These are phyloP conservation scores for Metschnikowia kofuensis DNA, from an alignment of 805 yeast genomes.

Conservation along the genomic window DNA sequence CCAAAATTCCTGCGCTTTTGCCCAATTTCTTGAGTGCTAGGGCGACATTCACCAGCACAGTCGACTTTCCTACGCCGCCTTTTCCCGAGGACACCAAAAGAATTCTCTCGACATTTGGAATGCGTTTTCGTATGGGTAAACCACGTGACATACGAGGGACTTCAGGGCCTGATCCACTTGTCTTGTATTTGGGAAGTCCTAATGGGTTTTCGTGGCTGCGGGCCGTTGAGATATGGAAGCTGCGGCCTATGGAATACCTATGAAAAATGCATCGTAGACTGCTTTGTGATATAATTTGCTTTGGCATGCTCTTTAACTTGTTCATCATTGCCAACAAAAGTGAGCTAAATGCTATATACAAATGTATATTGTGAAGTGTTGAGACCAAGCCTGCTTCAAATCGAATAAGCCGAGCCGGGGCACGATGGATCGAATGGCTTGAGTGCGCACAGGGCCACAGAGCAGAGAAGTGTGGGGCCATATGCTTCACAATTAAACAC, in stretches of 20 bases:
- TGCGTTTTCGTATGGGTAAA: conserved; percentile 50
- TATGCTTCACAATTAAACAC: too few species aligned
- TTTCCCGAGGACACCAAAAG: conserved; percentile 72
- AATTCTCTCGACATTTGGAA: conserved; percentile 61
- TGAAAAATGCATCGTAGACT: not conserved
- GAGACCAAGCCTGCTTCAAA: too few species aligned
- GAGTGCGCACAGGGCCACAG: too few species aligned
- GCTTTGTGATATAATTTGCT: not conserved
- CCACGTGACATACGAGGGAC: conserved; percentile 44
- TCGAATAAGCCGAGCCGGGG: too few species aligned
- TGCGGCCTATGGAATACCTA: not conserved
- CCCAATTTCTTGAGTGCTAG: conserved; percentile 54
- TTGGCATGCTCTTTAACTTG: too few species aligned
- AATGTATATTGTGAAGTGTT: too few species aligned
- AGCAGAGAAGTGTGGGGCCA: too few species aligned
- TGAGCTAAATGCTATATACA: too few species aligned
- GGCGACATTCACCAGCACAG: conserved; percentile 70
- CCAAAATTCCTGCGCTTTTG: conserved; percentile 63
- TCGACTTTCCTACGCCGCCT: conserved; percentile 82
- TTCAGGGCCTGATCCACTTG: conserved; percentile 5
- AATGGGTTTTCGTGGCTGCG: conserved; percentile 36
- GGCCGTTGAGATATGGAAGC: not conserved
- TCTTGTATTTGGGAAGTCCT: conserved; percentile 31
- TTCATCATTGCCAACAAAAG: too few species aligned
- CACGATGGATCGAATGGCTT: too few species aligned